Conservation (phyloP, 306 rosid genomes). For the Malus asiatica region DNA sequence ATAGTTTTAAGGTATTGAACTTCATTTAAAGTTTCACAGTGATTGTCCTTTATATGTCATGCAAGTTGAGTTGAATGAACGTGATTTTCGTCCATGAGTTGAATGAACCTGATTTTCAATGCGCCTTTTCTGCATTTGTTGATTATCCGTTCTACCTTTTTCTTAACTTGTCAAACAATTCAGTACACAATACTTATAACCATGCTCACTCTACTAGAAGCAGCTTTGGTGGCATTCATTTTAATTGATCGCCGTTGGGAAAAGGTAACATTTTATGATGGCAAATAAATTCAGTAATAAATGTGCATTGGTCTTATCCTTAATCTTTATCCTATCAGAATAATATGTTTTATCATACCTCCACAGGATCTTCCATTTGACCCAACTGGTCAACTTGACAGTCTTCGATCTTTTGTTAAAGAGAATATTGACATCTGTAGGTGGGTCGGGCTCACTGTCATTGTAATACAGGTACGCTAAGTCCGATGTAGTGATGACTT, state of each 20-base stretch:
- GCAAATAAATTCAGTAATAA: neutral
- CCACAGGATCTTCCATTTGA: slow-evolving; percentile 78
- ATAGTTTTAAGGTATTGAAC: slow-evolving; percentile 1
- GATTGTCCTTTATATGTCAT: neutral
- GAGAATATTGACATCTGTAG: slow-evolving; percentile 59
- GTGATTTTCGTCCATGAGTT: neutral
- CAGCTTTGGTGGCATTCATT: slow-evolving; percentile 69
- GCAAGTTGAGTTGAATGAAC: neutral
- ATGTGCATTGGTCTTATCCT: slow-evolving; percentile 2
- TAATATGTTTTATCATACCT: slow-evolving; percentile 16
- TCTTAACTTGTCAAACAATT: slow-evolving; percentile 44
- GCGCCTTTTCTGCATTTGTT: neutral
- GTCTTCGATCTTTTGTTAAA: slow-evolving; percentile 55
- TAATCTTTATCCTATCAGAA: neutral
- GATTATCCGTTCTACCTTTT: slow-evolving; percentile 5
- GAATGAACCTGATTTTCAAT: neutral
- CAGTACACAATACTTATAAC: slow-evolving; percentile 63
- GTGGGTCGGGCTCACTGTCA: slow-evolving; percentile 71
- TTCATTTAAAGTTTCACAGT: neutral
- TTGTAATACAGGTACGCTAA: slow-evolving; percentile 62
- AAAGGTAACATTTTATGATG: slow-evolving; percentile 31
- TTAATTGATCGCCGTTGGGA: slow-evolving; percentile 76
- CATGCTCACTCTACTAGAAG: slow-evolving; percentile 52
- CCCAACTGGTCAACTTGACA: slow-evolving; percentile 74
- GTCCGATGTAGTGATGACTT: slow-evolving; percentile 8